Evolutionary conservation across 306 rosid genomes (phyloP).

Genomic region (Begonia masoniana): DNA sequence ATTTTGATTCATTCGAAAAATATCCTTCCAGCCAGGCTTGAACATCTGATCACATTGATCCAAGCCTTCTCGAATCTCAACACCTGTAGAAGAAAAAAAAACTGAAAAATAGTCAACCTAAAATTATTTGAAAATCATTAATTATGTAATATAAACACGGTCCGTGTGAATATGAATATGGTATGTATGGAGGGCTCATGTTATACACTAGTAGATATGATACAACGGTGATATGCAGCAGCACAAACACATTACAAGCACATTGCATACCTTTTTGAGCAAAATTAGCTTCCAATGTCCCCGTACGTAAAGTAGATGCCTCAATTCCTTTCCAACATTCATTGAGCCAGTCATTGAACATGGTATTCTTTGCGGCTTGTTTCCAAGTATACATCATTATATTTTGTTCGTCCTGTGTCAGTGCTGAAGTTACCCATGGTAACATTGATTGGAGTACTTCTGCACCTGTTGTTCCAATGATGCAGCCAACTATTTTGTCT

Average conservation of each 20-base stretch:
- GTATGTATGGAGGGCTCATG: no score
- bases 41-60: slow-evolving; percentile 86
- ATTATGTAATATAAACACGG: background rate
- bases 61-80: slow-evolving; percentile 76
- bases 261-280: slow-evolving; percentile 49
- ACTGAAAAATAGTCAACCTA: background rate
- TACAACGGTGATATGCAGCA: no score
- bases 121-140: background rate
- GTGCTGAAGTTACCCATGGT: slow-evolving; percentile 99
- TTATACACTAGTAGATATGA: no score
- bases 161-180: background rate
- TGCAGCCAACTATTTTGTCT: slow-evolving; percentile 89
- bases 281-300: slow-evolving; percentile 31
- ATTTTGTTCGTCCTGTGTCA: slow-evolving; percentile 94
- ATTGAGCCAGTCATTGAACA: slow-evolving; percentile 97
- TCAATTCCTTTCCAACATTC: slow-evolving; percentile 93
- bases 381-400: slow-evolving; percentile 98
- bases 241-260: background rate
- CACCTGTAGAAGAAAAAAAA: slow-evolving; percentile 24
- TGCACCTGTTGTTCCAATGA: slow-evolving; percentile 98
- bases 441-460: slow-evolving; percentile 99
- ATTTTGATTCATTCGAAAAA: slow-evolving; percentile 96
- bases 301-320: slow-evolving; percentile 33
- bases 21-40: slow-evolving; percentile 99
- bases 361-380: slow-evolving; percentile 96